Evolutionary conservation across 2,329 filamentous ascomycete species (phyloP), one percentile per base, ranked within the genome.

Genomic region (Cephalotrichum gorgonifer): DNA sequence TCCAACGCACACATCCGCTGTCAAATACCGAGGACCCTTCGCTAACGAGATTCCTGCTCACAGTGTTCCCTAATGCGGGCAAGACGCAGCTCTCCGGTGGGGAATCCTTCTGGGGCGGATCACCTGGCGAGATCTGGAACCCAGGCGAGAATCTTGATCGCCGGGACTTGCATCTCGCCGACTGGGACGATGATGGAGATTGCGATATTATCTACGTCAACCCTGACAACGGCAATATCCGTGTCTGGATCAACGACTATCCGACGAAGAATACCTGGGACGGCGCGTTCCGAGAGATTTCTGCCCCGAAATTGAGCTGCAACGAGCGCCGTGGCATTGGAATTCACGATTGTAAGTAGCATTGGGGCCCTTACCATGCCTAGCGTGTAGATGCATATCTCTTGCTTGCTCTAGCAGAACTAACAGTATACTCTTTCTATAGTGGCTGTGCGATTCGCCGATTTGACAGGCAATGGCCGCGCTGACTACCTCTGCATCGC

Each of bases 181-280:
- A 69, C 51, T 68, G 62, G 61, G 58, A 69, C 44, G 62, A 59
- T 11, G 64, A 68, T 51, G 64, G 65, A 1, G 47, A 53, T 2
- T 62, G 58, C 44, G 65, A 69, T 41, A 45, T 54, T 8, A 47
- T 54, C 38, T 46, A 38, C 4, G 46, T 49, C 15, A 22, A 54
- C 50, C 57, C 54, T 1, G 26, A 44, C 7, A 46, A 45, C 9
- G 50, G 48, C 8, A 31, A 30, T 11, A 31, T 50, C 4, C 47
- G 49, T 8, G 49, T 54, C n/a, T 54, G 50, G 48, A 30, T 49
- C 23, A 52, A 51, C 46, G 53, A 55, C 33, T 54, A 39, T 20
- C 15, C 17, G 17, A 9, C 31, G 6, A 38, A 44, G 8, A n/a
- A 39, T 7, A 25, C 25, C 26, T 41, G 25, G 35, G 15, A 25